Conservation (phyloP, 768 basidiomycete species). For the Tephrocybe sp. region DNA sequence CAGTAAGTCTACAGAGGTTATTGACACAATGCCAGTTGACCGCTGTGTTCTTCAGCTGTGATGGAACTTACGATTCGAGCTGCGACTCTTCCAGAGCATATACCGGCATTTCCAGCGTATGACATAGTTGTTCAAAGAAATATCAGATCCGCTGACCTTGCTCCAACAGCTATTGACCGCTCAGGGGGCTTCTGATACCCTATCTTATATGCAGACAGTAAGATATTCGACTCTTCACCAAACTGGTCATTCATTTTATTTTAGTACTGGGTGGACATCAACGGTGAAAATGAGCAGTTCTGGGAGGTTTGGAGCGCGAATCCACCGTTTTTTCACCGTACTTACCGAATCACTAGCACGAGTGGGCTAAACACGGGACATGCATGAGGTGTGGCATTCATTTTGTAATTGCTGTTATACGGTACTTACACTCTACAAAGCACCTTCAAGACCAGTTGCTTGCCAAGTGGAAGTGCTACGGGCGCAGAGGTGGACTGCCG, state of each 20-base stretch:
- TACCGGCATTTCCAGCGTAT: conserved; percentile 29
- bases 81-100: conserved; percentile 41
- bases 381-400: conserved; percentile 38
- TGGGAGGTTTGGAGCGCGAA: conserved; percentile 53
- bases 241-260: not conserved
- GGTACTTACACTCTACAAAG: conserved; percentile 32
- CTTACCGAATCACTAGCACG: conserved; percentile 44
- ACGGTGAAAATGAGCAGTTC: conserved; percentile 59
- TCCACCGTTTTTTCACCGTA: not conserved
- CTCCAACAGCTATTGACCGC: conserved; percentile 48
- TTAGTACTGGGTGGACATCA: conserved; percentile 62
- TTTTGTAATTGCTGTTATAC: not conserved
- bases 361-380: conserved; percentile 72
- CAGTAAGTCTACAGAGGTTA: conserved; percentile 3
- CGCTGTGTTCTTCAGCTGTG: conserved; percentile 44
- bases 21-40: not conserved
- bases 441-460: conserved; percentile 57
- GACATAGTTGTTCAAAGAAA: not conserved
- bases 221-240: not conserved
- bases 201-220: conserved; percentile 56
- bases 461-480: conserved; percentile 55
- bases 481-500: conserved; percentile 55
- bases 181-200: conserved; percentile 59
- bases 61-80: conserved; percentile 35
- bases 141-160: conserved; percentile 20